Evolutionary conservation across 257 asterid genomes (phyloP).

Genomic region (Lantana camara): DNA sequence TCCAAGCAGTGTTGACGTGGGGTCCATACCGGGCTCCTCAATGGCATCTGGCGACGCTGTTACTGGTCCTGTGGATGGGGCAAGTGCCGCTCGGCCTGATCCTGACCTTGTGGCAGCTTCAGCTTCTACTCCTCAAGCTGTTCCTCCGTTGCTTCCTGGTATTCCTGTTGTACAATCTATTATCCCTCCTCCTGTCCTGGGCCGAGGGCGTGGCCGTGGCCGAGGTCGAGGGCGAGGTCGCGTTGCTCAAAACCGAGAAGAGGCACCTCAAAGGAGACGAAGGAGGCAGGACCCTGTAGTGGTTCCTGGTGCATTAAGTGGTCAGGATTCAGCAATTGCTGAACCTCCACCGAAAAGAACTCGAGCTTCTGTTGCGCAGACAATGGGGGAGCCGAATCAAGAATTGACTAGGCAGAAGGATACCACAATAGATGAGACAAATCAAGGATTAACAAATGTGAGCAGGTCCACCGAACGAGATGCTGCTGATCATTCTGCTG

Average conservation of each 20-base stretch:
- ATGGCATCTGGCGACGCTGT: conserved; percentile 31
- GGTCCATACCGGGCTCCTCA: conserved; percentile 27
- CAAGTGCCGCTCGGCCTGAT: conserved; percentile 40
- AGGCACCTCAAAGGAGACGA: conserved; percentile 67
- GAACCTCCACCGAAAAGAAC: conserved; percentile 68
- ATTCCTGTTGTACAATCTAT: conserved; percentile 36
- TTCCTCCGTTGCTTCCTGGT: conserved; percentile 38
- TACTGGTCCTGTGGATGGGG: conserved; percentile 36
- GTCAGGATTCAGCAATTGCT: conserved; percentile 45
- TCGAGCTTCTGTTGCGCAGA: conserved; percentile 61
- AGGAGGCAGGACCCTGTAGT: conserved; percentile 59
- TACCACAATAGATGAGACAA: conserved; percentile 45
- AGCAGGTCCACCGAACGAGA: conserved; percentile 39
- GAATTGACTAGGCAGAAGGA: conserved; percentile 51
- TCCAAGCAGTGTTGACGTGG: conserved; percentile 33
- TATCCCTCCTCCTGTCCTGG: conserved; percentile 43
- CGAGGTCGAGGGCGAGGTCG: conserved; percentile 56
- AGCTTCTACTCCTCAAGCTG: conserved; percentile 40
- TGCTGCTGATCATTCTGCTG: conserved; percentile 28
- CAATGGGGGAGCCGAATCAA: conserved; percentile 48
- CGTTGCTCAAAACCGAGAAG: conserved; percentile 59
- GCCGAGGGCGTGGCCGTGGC: conserved; percentile 48
- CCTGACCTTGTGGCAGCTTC: conserved; percentile 38
- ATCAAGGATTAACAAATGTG: conserved; percentile 43
- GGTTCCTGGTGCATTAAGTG: conserved; percentile 46